Base-by-base conservation (phyloP, 257 asterid species). In the Scutellaria barbata region DNA sequence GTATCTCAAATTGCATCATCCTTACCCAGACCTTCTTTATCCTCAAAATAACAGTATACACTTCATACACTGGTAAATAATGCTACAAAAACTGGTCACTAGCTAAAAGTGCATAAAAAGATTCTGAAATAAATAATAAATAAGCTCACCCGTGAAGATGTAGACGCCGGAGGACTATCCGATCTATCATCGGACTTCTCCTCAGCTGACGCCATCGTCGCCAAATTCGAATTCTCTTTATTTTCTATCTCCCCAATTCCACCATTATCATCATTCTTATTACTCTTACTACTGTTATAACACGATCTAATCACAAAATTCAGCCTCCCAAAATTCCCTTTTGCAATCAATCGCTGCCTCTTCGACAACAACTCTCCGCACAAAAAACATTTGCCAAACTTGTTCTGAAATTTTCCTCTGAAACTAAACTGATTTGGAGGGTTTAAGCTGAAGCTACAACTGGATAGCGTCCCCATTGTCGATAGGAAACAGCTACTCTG, bases 391-490 rank as follows among this genome's bases (percentile, higher is more conserved):
- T 73, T 71, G 75, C 58, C 5, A 39, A 72, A 45, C 14, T 39
- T 74, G 47, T 55, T 66, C 50, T 71, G 76, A 10, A 68, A 66
- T 51, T 76, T 72, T 20, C 54, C 63, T 53, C 80, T 76, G 68
- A 68, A 18, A 42, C 42, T 58, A 57, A 52, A 55, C 10, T 72
- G 65, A 53, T 63, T 72, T 9, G 80, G 82, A 61, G 83, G 87
- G 75, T 43, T 78, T 74, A 80, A 74, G 46, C 80, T 72, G 37
- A 81, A 81, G 68, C 83, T 81, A 39, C 73, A 85, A 52, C 84
- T 83, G 73, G 93, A 79, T 45, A 90, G 59, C 18, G 95, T 83
- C 46, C 78, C 95, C 95, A 90, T 89, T 70, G 10, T 40, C 64
- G 20, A 30, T 72, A 53, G 20, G 41, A 35, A 20, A 9, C 6